Evolutionary conservation across 1,284 basidiomycete species (phyloP).

Genomic region (Cryptococcus sp.): DNA sequence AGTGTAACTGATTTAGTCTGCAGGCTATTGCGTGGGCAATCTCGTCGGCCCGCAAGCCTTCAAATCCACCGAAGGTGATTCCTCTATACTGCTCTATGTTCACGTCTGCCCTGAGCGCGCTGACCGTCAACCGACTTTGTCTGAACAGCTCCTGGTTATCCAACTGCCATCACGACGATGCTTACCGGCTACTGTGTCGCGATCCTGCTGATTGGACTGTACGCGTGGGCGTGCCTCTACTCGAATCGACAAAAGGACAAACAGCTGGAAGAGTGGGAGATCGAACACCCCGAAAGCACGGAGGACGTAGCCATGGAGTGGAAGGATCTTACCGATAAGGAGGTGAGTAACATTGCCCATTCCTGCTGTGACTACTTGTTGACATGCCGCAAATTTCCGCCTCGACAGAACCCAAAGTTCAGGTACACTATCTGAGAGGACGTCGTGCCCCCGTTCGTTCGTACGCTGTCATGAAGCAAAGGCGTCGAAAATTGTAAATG

Average conservation of each 20-base stretch:
- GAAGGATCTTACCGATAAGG: conserved; percentile 26
- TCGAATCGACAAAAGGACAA: conserved; percentile 12
- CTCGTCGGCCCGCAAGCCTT: not conserved
- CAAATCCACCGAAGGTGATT: not conserved
- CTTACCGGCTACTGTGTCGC: conserved; percentile 22
- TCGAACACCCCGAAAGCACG: not conserved
- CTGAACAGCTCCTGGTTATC: conserved; percentile 21
- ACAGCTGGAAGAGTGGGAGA: conserved; percentile 6
- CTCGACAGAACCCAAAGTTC: no score
- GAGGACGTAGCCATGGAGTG: conserved; percentile 15
- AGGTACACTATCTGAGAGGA: no score
- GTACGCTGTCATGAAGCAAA: no score
- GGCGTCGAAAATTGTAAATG: no score
- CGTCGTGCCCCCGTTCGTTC: no score
- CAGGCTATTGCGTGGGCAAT: conserved; percentile 19
- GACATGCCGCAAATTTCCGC: no score
- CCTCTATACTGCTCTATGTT: no score
- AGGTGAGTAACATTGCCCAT: not conserved
- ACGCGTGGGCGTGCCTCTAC: conserved; percentile 11
- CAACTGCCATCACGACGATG: conserved; percentile 22
- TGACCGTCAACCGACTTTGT: not conserved
- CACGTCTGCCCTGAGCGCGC: no score
- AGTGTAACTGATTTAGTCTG: no score
- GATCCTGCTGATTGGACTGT: conserved; percentile 15
- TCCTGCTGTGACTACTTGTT: no score